phyloP scores from a whole-genome alignment of 2,329 filamentous ascomycete species.

The Stagonosporopsis chrysanthemi region DNA sequence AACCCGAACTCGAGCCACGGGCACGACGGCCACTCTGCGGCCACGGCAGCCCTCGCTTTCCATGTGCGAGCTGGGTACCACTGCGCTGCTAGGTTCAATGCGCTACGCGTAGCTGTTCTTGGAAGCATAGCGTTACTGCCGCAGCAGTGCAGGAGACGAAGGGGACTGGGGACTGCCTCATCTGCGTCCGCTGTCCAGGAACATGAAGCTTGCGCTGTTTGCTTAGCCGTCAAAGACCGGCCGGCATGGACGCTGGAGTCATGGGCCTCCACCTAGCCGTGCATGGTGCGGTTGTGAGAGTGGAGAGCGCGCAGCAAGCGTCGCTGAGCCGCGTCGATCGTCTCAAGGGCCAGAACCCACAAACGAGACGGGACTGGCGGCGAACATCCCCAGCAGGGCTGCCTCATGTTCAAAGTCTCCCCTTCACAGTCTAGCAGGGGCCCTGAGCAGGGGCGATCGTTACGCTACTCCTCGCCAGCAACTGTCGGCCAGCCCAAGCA shows the following conservation, averaged over 20 bases:
- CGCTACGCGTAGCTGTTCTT: conserved; percentile 25
- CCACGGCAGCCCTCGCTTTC: conserved; percentile 6
- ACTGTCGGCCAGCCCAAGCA: conserved; percentile 28
- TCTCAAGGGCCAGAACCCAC: conserved; percentile 48
- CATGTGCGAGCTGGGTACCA: conserved; percentile 1
- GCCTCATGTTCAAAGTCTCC: conserved; percentile 32
- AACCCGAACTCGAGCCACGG: conserved; percentile 26
- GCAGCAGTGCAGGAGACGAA: conserved; percentile 21
- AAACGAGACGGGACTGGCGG: conserved; percentile 38
- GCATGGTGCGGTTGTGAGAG: conserved; percentile 37
- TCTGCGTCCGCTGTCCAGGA: conserved; percentile 41
- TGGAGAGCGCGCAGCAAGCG: conserved; percentile 29
- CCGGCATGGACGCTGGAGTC: conserved; percentile 21
- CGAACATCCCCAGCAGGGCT: conserved; percentile 41
- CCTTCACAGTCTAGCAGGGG: conserved; percentile 26
- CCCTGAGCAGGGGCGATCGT: conserved; percentile 40
- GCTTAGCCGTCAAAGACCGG: conserved; percentile 25
- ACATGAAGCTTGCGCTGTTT: conserved; percentile 37
- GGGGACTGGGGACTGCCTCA: conserved; percentile 25
- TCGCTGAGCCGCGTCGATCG: conserved; percentile 40
- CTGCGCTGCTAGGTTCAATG: neutral
- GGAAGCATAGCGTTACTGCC: conserved; percentile 20
- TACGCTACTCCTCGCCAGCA: conserved; percentile 35
- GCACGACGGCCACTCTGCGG: conserved; percentile 5
- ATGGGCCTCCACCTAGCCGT: conserved; percentile 31